These are phyloP conservation scores for Alloascoidea africana DNA, from an alignment of 805 yeast species.

Conservation along the genomic window DNA sequence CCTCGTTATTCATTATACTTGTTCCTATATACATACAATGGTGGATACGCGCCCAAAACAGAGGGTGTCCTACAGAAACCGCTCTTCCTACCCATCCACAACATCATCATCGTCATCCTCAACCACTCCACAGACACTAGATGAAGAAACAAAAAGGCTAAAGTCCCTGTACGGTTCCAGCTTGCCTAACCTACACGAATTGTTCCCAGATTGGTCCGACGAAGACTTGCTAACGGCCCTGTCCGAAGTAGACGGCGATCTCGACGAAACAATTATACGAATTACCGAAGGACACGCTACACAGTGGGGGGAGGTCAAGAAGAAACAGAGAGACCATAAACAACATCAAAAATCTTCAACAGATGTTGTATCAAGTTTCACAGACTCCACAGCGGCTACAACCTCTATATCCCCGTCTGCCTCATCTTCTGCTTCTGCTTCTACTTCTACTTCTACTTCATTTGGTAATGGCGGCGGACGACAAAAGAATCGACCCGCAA, in stretches of 20 bases:
- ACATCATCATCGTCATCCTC: too few species aligned
- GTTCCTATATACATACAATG: too few species aligned
- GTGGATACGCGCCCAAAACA: too few species aligned
- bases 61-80: too few species aligned
- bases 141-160: slow-evolving; percentile 16
- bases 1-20: too few species aligned
- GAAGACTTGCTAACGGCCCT: slow-evolving; percentile 72
- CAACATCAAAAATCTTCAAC: slow-evolving; percentile 14
- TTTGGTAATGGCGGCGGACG: too few species aligned
- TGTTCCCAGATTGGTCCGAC: slow-evolving; percentile 89
- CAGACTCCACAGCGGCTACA: slow-evolving; percentile 10
- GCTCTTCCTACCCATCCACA: too few species aligned
- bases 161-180: slow-evolving; percentile 17
- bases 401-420: slow-evolving; percentile 11
- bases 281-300: slow-evolving; percentile 82
- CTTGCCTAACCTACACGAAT: slow-evolving; percentile 50
- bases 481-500: too few species aligned
- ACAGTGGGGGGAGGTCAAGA: slow-evolving; percentile 90
- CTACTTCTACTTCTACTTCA: slow-evolving; percentile 9
- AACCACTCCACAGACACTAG: slow-evolving; percentile 5
- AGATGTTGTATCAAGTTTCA: slow-evolving; percentile 6
- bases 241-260: slow-evolving; percentile 53
- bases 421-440: slow-evolving; percentile 9
- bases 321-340: slow-evolving; percentile 40
- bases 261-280: slow-evolving; percentile 71